Evolutionary conservation across 2,329 filamentous ascomycete species (phyloP), one percentile per base, ranked within the genome.

Genomic region (Colletotrichum sansevieriae): DNA sequence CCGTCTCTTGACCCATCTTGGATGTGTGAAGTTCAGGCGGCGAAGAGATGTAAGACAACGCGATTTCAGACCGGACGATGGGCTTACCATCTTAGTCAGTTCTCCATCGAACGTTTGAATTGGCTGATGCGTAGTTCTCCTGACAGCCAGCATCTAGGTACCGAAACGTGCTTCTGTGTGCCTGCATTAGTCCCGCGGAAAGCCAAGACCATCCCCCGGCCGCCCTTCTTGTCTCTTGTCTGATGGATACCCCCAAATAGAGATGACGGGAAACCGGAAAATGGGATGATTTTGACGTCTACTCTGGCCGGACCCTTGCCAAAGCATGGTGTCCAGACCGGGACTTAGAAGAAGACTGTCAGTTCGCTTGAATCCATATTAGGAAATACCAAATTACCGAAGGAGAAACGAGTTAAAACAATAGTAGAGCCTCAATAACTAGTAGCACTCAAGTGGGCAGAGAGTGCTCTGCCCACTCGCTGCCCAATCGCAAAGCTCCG

Each of bases 71-170:
- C 7, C 15, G 52, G 7, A 52, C 11, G 18, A 51, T n/a, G 46
- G 25, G n/a, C 13, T 44, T 52, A 22, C 57, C 4, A 41, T 33
- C 47, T 56, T n/a, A 35, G 51, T 35, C 41, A 49, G n/a, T 54
- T 43, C 35, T 11, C 15, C 63, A 41, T 56, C 41, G 29, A 62
- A 63, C 37, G 43, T 12, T 56, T 33, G 29, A 62, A 11, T 18
- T 35, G 46, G 63, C 58, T 57, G 64, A 63, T 43, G 64, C 51
- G 51, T 67, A 63, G 59, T 15, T 5, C 33, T 52, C 18, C 43
- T 63, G 59, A 57, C 51, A 49, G 51, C 33, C 25, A 66, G 47
- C 59, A 62, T 47, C 59, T 15, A 35, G 60, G 47, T 65, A 68
- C 60, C 22, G 65, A 65, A 56, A 37, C 39, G 47, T 68, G 47